Evolutionary conservation across 2,329 filamentous ascomycete species (phyloP).

Genomic region (Talaromyces sp.): DNA sequence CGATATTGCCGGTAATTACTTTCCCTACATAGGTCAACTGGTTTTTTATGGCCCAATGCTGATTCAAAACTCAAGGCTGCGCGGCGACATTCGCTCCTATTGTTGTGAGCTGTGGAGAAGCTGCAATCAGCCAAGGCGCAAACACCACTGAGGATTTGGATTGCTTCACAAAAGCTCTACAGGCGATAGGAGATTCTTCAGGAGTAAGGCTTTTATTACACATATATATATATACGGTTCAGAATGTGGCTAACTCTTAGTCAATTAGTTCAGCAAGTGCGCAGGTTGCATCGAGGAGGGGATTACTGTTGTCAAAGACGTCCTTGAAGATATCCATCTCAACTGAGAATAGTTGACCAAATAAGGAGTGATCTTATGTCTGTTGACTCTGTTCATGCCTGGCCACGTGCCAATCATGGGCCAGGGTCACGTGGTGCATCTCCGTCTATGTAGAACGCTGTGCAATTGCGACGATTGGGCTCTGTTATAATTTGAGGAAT

Average conservation of each 20-base stretch:
- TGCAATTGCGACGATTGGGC: too few species aligned
- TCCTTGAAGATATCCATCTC: neutral
- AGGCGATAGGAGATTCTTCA: neutral
- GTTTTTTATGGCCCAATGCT: neutral
- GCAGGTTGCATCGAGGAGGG: neutral
- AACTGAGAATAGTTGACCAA: too few species aligned
- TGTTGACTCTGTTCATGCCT: neutral
- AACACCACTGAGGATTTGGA: neutral
- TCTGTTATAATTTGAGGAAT: too few species aligned
- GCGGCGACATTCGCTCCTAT: neutral
- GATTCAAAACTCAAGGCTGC: neutral
- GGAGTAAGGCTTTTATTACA: neutral
- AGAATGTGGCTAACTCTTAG: neutral
- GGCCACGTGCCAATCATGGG: neutral
- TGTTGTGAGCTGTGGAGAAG: neutral
- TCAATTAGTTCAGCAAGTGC: neutral
- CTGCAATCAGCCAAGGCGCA: neutral
- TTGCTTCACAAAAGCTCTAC: neutral
- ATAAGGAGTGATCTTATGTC: neutral
- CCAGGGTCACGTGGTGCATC: neutral
- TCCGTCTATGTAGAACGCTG: neutral
- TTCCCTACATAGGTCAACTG: too few species aligned
- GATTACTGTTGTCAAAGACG: neutral
- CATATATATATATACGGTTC: neutral
- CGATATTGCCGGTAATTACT: neutral